phyloP scores from a whole-genome alignment of 306 rosid genomes.

The Malus domestica region ASM211411v1 NC_041799.1:37147001-37147500 shows the following conservation, averaged over 20 bases:
- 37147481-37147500: background rate
- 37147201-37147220: conserved; percentile 83
- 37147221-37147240: conserved; percentile 80
- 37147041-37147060: background rate
- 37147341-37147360: background rate
- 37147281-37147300: conserved; percentile 23
- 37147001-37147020: background rate
- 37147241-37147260: conserved; percentile 65
- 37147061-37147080: conserved; percentile 1
- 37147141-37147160: conserved; percentile 52
- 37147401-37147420: background rate
- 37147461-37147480: too few species aligned
- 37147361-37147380: background rate
- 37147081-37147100: conserved; percentile 5
- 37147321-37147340: background rate
- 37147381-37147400: background rate
- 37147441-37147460: background rate
- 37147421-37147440: background rate
- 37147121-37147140: conserved; percentile 60
- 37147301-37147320: background rate
- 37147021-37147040: conserved; percentile 25
- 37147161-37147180: conserved; percentile 59
- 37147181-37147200: conserved; percentile 66
- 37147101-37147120: conserved; percentile 58
- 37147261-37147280: conserved; percentile 51